Percentiles rank a stretch among this genome's conserved stretches.
Evolutionary conservation across 2,329 filamentous ascomycete species (phyloP).

Genomic region (Cladosporium sp.): DNA sequence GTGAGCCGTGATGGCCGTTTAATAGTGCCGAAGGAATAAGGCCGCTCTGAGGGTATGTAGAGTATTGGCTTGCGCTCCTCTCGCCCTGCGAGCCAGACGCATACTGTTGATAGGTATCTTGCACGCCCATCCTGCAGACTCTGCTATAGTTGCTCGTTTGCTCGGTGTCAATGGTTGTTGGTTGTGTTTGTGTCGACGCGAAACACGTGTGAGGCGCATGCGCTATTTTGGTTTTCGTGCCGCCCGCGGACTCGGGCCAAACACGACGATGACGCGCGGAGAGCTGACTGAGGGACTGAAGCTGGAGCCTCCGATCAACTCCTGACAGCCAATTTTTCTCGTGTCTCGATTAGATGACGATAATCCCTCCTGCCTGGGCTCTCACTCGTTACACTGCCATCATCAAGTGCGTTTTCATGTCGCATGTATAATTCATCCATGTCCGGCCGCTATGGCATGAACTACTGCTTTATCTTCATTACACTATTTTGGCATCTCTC

Average conservation of each 20-base stretch:
- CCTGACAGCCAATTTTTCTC: neutral
- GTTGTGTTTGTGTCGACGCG: neutral
- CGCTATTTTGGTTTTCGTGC: slow-evolving; percentile 1
- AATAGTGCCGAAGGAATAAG: neutral
- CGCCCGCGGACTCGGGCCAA: neutral
- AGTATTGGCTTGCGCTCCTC: neutral
- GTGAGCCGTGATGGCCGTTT: neutral
- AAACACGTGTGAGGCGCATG: neutral
- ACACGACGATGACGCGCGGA: slow-evolving; percentile 13
- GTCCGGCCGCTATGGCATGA: slow-evolving; percentile 22
- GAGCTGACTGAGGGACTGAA: neutral
- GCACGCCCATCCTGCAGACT: neutral
- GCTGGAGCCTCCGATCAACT: slow-evolving; percentile 1
- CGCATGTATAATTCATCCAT: slow-evolving; percentile 29
- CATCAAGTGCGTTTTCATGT: slow-evolving; percentile 25
- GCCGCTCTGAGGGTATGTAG: neutral
- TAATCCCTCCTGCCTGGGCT: neutral
- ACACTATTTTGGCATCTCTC: slow-evolving; percentile 15
- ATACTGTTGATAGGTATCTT: neutral
- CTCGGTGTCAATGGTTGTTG: neutral
- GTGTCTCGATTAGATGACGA: neutral
- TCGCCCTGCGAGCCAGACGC: neutral
- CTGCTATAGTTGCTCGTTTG: neutral
- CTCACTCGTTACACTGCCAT: neutral
- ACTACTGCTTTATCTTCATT: slow-evolving; percentile 17